Evolutionary conservation across 192 early-diverging fungal species (phyloP), one percentile per base, ranked within the genome.

Genomic region (Chytriomyces sp.): DNA sequence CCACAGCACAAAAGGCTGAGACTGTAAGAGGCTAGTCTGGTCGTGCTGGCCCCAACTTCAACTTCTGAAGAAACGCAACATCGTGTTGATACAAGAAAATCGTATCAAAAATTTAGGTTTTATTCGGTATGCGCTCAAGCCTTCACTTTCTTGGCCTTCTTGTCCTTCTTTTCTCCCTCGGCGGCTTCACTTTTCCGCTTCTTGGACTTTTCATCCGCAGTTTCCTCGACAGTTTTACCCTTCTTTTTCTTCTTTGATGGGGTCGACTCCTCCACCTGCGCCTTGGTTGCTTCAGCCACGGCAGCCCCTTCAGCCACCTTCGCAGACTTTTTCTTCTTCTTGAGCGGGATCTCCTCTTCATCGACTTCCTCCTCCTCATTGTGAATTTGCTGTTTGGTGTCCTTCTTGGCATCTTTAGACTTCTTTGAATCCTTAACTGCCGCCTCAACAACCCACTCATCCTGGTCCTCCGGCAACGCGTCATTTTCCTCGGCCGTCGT

Each of bases 401-500:
- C 39, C 65, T 68, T 68, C 65, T 53, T 34, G 19, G 22, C 34
- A 30, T 68, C 55, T 55, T 68, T 39, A 14, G n/a, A 5, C 8
- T 19, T 36, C 52, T 22, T 22, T 7, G 19, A 8, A 8, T 33
- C 54, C 22, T 56, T 39, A 30, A 19, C 52, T n/a, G n/a, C 49
- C 26, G 39, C 63, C 19, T 49, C 40, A 6, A 56, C 49, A 39
- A 56, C 54, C 54, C 54, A 70, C 37, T 70, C 68, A 33, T 70
- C 68, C 12, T 17, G 26, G 30, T 59, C 57, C 38, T 57, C 68
- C 12, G 14, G 56, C 17, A 39, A 28, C 5, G 68, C 57, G 31
- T 70, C 68, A 40, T 70, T 70, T 30, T 39, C 38, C 26, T 59
- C 68, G 3, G 68, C 68, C 33, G 57, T 57, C 53, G 59, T 44